Percentiles rank a stretch among this genome's conserved stretches.
These are phyloP conservation scores for Cercospora canescens DNA, from an alignment of 2,329 filamentous ascomycete genomes.

Conservation along the genomic window DNA sequence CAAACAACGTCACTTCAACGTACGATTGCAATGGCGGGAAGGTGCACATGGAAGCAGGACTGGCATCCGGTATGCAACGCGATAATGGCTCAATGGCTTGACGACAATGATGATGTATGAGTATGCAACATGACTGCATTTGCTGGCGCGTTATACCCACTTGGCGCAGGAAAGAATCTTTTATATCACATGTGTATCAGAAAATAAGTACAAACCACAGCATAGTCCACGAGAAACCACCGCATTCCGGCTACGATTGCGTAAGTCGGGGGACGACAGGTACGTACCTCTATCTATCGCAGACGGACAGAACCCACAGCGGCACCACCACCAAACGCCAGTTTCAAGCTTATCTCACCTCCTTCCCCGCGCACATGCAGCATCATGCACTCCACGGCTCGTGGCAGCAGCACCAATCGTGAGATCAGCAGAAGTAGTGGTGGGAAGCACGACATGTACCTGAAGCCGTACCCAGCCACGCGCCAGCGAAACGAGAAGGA, in stretches of 20 bases:
- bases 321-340: background rate
- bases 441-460: background rate
- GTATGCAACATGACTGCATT: slow-evolving; percentile 19
- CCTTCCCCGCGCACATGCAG: background rate
- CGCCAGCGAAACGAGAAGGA: background rate
- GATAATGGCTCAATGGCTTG: background rate
- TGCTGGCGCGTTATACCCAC: slow-evolving; percentile 24
- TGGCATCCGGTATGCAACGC: background rate
- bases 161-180: slow-evolving; percentile 7
- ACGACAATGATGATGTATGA: slow-evolving; percentile 12
- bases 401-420: background rate
- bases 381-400: background rate
- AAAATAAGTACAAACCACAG: slow-evolving; percentile 1
- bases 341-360: slow-evolving; percentile 10
- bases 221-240: slow-evolving; percentile 4
- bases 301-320: background rate
- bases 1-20: background rate
- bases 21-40: background rate
- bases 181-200: background rate
- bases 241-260: background rate
- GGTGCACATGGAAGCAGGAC: background rate
- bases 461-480: background rate
- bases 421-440: background rate
- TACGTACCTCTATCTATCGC: slow-evolving; percentile 10
- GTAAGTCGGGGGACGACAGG: background rate